Evolutionary conservation across 1,139 yeast species (phyloP), one percentile per base, ranked within the genome.

Genomic region (Debaryomyces sp.): DNA sequence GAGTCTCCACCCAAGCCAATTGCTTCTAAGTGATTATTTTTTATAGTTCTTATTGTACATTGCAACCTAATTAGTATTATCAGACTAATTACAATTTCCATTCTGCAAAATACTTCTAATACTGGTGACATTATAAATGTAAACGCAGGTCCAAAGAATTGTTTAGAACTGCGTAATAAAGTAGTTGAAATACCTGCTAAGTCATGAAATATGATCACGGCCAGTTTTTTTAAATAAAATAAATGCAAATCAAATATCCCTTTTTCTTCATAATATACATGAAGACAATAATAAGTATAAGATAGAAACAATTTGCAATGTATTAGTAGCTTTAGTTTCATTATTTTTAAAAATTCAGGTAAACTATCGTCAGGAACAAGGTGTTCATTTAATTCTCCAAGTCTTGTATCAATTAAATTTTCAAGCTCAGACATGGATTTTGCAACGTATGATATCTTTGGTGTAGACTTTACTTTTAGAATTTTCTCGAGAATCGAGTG

Each of bases 211-310:
- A 47, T 41, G 13, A 37, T 38, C 21, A 22, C 8, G 15, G 18
- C 18, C 21, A 55, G 36, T 47, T 61, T 61, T 24, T 57, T 54
- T 13, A 54, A 41, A 46, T 60, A 63, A 36, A 57, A 60, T 34
- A 49, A 60, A n/a, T 57, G 59, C 12, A 59, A 51, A 3, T 58
- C 58, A 26, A 36, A 13, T 9, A 49, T 40, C 2, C 52, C 54
- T 30, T 51, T 42, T 39, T 50, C 54, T 41, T 59, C 60, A 40
- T 53, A 58, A 45, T 57, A 54, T 23, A 61, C 48, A 44, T 54
- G 54, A 22, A 61, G 53, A 42, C 58, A 61, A 38, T 53, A 56
- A 32, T 56, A 57, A 15, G 59, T 47, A 23, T 55, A 53, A 4
- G 50, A 48, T 21, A 57, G 43, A 6, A 54, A 40, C 13, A 50